phyloP scores from a whole-genome alignment of 2,329 filamentous ascomycete species.

The Shiraia bambusicola region DNA sequence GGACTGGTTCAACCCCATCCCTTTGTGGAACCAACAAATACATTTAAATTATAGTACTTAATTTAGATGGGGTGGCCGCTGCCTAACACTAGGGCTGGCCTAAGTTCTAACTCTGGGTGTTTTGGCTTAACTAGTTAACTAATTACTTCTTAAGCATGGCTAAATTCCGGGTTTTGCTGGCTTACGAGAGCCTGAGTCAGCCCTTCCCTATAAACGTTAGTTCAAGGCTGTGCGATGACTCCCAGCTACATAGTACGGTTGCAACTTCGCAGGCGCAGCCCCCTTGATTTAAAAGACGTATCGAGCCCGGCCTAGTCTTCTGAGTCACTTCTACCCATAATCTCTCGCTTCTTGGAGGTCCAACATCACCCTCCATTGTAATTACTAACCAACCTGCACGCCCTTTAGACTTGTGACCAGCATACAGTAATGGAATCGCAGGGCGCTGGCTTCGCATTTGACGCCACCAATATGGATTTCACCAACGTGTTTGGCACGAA shows the following conservation, averaged over 20 bases:
- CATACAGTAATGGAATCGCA: conserved; percentile 23
- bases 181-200: too few relatives aligned
- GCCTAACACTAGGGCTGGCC: too few relatives aligned
- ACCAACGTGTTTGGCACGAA: conserved; percentile 31
- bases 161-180: too few relatives aligned
- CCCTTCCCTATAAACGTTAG: conserved; percentile 13
- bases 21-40: too few relatives aligned
- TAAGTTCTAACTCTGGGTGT: too few relatives aligned
- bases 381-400: conserved; percentile 23
- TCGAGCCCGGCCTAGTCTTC: conserved; percentile 31
- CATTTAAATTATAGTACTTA: too few relatives aligned
- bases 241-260: conserved; percentile 6
- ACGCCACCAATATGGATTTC: conserved; percentile 33
- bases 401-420: conserved; percentile 21
- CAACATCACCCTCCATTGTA: conserved; percentile 16
- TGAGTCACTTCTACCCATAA: conserved; percentile 32
- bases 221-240: conserved; percentile 25
- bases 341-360: conserved; percentile 26
- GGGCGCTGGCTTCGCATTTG: conserved; percentile 37
- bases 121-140: too few relatives aligned
- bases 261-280: conserved; percentile 15
- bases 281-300: conserved; percentile 30
- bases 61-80: too few relatives aligned
- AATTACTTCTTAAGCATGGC: too few relatives aligned
- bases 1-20: too few relatives aligned